Base-by-base conservation (phyloP, 2,329 filamentous ascomycete species). In the Samsoniella hepiali region DNA sequence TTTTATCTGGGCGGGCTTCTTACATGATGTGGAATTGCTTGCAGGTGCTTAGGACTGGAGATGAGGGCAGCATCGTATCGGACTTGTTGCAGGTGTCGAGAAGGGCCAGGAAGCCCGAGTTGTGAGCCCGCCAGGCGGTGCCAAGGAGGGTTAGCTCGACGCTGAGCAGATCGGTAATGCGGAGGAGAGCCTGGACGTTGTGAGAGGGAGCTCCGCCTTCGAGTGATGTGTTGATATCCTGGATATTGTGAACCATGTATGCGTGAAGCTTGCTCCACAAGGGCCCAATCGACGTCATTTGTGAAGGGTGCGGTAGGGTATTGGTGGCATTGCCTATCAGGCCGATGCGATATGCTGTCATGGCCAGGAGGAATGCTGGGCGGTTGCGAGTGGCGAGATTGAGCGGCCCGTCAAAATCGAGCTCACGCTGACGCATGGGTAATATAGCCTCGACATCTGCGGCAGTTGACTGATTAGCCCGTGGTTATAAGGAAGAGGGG, bases 51-150 rank as follows among this genome's bases (percentile, higher is more conserved):
- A 58, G n/a, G 32, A 42, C 42, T 27, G 31, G 40, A 27, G 56
- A 58, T 9, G 32, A 10, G 11, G 42, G 42, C n/a, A 58, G 38
- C 3, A 22, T 4, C 5, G 11, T 22, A 31, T 32, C 31, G 13
- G n/a, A 4, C 15, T 15, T 44, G 27, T 38, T 44, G 9, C 40
- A 36, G 7, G 17, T 49, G 17, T 44, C n/a, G 22, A 59, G 36
- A 32, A 59, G 34, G 55, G 57, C 36, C 32, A 59, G 45, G 10
- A 59, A 59, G 0, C 57, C 57, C 5, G 57, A 50, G 36, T 13
- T 51, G 27, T 59, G 57, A 51, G 57, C 44, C 10, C 57, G 57
- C 57, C 57, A 59, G 8, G 57, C 31, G 10, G 57, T 59, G 36
- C 57, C 57, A 13, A 50, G 47, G 11, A 59, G 45, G 17, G 45